Evolutionary conservation across 345 rosid genomes (phyloP).

Genomic region (Cardamine occulta): DNA sequence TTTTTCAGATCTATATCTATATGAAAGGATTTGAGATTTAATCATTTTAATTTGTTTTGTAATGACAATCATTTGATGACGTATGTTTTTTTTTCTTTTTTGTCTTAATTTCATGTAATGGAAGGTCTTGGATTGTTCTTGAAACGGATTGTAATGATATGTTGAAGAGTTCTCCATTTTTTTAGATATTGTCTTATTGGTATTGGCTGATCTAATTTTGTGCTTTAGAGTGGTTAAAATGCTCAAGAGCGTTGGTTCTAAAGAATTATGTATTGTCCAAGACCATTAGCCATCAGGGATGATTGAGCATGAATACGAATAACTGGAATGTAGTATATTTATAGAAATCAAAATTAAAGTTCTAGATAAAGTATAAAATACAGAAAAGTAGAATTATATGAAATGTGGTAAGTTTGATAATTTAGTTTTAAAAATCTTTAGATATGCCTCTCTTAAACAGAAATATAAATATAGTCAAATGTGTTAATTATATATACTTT

Average conservation of each 20-base stretch:
- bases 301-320: neutral
- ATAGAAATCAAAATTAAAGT: neutral
- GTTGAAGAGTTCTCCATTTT: slow-evolving; percentile 7
- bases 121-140: slow-evolving; percentile 19
- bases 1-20: neutral
- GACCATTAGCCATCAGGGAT: neutral
- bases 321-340: neutral
- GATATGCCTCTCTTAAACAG: neutral
- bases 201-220: neutral
- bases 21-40: slow-evolving; percentile 13
- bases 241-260: neutral
- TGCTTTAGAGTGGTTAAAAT: neutral
- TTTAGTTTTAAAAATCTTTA: neutral
- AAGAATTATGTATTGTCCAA: neutral
- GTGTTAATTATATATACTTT: neutral
- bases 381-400: neutral
- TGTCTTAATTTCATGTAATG: slow-evolving; percentile 28
- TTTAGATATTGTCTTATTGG: neutral
- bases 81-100: slow-evolving; percentile 3
- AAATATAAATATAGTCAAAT: neutral
- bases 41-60: slow-evolving; percentile 29
- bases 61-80: slow-evolving; percentile 35
- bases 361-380: neutral
- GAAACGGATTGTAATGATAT: slow-evolving; percentile 7
- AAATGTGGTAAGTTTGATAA: neutral